phyloP scores from a whole-genome alignment of 2,329 filamentous ascomycete genomes.

The Dryadomyces quercivorus region DNA sequence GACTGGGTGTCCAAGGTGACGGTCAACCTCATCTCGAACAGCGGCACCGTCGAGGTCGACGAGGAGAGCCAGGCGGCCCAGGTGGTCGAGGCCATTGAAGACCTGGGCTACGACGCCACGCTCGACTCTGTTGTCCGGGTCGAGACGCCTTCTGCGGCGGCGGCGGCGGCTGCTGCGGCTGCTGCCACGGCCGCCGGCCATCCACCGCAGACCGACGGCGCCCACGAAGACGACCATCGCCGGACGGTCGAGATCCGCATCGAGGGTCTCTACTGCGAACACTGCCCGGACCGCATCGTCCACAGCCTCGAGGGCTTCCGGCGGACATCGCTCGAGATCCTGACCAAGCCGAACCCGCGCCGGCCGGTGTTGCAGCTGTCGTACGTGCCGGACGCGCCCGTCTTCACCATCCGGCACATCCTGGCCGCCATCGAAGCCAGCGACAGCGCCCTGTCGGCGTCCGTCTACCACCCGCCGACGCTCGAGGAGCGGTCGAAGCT shows the following conservation, averaged over 20 bases:
- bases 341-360: slow-evolving; percentile 41
- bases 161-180: too few relatives aligned
- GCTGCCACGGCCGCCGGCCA: not conserved
- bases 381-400: slow-evolving; percentile 57
- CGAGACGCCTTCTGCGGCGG: too few relatives aligned
- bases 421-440: slow-evolving; percentile 52
- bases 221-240: slow-evolving; percentile 11
- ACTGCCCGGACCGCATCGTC: slow-evolving; percentile 51
- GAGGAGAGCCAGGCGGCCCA: slow-evolving; percentile 32
- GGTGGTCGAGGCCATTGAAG: slow-evolving; percentile 42
- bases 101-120: slow-evolving; percentile 53
- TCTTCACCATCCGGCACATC: slow-evolving; percentile 65
- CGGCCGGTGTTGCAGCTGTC: slow-evolving; percentile 57
- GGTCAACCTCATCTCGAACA: slow-evolving; percentile 57
- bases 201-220: not conserved
- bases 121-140: slow-evolving; percentile 37
- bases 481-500: slow-evolving; percentile 69
- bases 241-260: slow-evolving; percentile 54
- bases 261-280: slow-evolving; percentile 62
- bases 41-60: slow-evolving; percentile 46
- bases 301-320: slow-evolving; percentile 41
- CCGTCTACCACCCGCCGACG: slow-evolving; percentile 67
- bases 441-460: slow-evolving; percentile 53
- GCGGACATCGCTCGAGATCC: slow-evolving; percentile 35
- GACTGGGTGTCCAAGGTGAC: slow-evolving; percentile 45